Conservation (phyloP, 345 rosid species). For the Eucalyptus tenuipes region DNA sequence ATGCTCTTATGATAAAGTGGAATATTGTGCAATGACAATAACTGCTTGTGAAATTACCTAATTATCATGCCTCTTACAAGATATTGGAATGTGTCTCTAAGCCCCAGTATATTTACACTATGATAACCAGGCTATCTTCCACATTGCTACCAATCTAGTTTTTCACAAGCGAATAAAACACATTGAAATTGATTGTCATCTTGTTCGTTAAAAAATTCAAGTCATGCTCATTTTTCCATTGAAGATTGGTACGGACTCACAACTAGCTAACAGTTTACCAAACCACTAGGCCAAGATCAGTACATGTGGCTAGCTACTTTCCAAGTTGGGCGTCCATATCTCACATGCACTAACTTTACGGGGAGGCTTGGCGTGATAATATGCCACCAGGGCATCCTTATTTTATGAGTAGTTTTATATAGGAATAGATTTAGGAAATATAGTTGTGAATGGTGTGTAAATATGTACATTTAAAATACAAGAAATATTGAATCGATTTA, state of each 20-base stretch:
- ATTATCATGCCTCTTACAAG: neutral
- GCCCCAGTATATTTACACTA: neutral
- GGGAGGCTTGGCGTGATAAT: neutral
- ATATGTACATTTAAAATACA: no score
- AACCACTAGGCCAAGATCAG: neutral
- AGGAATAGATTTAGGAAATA: neutral
- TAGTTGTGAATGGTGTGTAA: neutral
- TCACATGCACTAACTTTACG: neutral
- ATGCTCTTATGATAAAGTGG: neutral
- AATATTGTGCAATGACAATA: neutral
- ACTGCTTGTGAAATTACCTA: neutral
- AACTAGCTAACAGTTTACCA: neutral
- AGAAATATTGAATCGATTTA: no score
- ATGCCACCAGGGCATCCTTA: neutral
- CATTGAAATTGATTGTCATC: neutral
- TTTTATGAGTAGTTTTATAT: neutral
- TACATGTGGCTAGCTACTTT: neutral
- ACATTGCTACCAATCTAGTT: neutral
- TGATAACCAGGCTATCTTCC: neutral
- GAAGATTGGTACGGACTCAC: neutral
- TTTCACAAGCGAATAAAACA: rapidly evolving
- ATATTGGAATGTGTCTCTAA: neutral
- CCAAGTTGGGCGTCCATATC: neutral
- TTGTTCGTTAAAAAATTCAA: no score
- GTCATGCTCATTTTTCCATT: neutral